Evolutionary conservation across 2,329 filamentous ascomycete genomes (phyloP), one percentile per base, ranked within the genome.

Genomic region (Pyrenochaeta sp.): DNA sequence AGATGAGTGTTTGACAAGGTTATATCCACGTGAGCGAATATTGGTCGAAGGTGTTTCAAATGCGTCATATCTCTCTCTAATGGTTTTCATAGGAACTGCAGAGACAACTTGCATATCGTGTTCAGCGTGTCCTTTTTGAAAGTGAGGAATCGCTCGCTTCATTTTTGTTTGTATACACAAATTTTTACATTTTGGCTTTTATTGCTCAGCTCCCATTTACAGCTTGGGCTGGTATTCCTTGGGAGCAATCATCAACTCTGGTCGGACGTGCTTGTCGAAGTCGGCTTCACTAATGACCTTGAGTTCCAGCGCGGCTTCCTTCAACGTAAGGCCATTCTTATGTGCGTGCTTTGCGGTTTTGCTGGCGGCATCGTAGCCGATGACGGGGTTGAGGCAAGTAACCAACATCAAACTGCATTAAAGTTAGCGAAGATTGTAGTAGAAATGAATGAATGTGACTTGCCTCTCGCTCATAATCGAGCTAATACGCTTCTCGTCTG

Each of bases 301-400:
- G 67, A 99, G 86, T 84, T 98, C 92, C 85, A 98, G 88, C 22
- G 95, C 94, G 73, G 91, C 94, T 82, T 96, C 83, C 85, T 97
- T 97, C 58, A 99, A 86, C 25, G 93, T 97, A 50, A 94, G 82
- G 34, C 93, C 93, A 88, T 98, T 98, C 88, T 97, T 97, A 84
- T 99, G 95, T 15, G 95, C 95, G 76, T 99, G 96, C 89, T 76
- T 76, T 1, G 73, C 73, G 8, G 69, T 72, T 63, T 76, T 76
- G 56, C 67, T 71, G 27, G 73, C 73, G 27, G 68, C 66, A 49
- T 76, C 73, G 56, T 76, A 76, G 36, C 72, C 70, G 60, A 65
- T 62, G 49, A 67, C 60, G 53, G 61, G 62, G 59, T 72, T 71
- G 27, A 69, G 65, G 85, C 94, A 97, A 66, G 95, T 99, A 36